A percentile compares a stretch with the other conserved stretches of the same genome.
Conservation (phyloP, 2,329 filamentous ascomycete species). For the Ceratocystis destructans region DNA sequence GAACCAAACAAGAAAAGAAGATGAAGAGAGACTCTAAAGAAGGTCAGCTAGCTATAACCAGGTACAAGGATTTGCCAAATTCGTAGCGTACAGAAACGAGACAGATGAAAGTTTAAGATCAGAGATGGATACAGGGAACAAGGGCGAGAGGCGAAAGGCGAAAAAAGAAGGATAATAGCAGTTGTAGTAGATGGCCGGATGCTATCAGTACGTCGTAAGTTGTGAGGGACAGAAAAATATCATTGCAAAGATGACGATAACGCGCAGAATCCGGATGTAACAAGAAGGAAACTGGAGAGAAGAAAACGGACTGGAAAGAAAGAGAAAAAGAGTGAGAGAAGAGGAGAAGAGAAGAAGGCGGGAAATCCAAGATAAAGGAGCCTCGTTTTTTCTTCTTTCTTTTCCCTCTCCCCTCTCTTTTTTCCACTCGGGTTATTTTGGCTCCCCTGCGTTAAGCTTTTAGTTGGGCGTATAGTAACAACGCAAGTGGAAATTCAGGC, state of each 20-base stretch:
- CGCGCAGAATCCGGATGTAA: background rate
- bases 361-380: conserved; percentile 7
- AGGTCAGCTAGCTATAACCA: background rate
- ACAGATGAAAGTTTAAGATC: background rate
- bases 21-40: background rate
- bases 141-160: background rate
- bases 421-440: background rate
- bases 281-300: background rate
- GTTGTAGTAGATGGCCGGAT: background rate
- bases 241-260: background rate
- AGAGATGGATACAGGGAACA: conserved; percentile 2
- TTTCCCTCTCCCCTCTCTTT: background rate
- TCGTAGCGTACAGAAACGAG: background rate
- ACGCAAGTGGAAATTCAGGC: conserved; percentile 9
- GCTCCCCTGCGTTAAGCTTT: conserved; percentile 7
- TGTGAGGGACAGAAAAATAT: background rate
- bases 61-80: background rate
- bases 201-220: background rate
- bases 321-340: conserved; percentile 11
- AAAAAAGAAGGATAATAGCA: background rate
- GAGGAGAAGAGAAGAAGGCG: conserved; percentile 15
- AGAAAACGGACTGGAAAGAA: background rate
- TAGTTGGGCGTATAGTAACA: conserved; percentile 6
- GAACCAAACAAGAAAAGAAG: background rate
- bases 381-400: background rate